Base-by-base conservation (phyloP, 495 filamentous ascomycete species). In the Penicillium salamii region DNA sequence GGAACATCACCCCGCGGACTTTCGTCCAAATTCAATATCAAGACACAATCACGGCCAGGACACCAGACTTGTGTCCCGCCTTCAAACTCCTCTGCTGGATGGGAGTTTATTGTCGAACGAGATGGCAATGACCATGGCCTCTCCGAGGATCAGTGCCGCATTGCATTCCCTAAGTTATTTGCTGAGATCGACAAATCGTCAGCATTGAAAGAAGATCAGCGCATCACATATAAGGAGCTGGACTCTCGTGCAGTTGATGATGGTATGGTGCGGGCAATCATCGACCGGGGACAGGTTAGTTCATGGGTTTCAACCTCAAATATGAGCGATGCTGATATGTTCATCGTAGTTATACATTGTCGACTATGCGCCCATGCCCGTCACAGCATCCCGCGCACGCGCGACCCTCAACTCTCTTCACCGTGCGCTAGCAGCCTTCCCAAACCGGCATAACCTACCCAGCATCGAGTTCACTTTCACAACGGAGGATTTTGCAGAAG, bases 381-480 rank as follows among this genome's bases (percentile, higher is more conserved):
- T 49, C 1, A 74, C 69, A 2, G 67, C 56, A 38, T 54, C 67
- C 5, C 67, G 71, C 13, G 71, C 58, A n/a, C 66, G 62, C 46
- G 67, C 71, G 5, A 72, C 71, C 1, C 49, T 76, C 7, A 58
- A 68, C 49, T 61, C 72, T 3, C 59, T 76, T 9, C 57, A 72
- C 20, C 69, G 71, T 14, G 68, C 71, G 9, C 52, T 75, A 11
- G 42, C 51, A 23, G 55, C 71, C 11, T 60, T 59, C 46, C 69
- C 85, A 11, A 69, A 78, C 4, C 78, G 65, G 11, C 46, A 56
- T 17, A 40, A 70, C 0, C 68, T 86, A 9, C 86, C 86, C 1
- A 77, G 82, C 59, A 82, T 85, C 49, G 77, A 84, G 64, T 86
- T 90, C 61, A 54, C 69, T 19, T 66, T 83, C 52, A 67, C 63